These are phyloP conservation scores for Xylariaceae sp. DNA, from an alignment of 2,329 filamentous ascomycete species.

Conservation along the genomic window DNA sequence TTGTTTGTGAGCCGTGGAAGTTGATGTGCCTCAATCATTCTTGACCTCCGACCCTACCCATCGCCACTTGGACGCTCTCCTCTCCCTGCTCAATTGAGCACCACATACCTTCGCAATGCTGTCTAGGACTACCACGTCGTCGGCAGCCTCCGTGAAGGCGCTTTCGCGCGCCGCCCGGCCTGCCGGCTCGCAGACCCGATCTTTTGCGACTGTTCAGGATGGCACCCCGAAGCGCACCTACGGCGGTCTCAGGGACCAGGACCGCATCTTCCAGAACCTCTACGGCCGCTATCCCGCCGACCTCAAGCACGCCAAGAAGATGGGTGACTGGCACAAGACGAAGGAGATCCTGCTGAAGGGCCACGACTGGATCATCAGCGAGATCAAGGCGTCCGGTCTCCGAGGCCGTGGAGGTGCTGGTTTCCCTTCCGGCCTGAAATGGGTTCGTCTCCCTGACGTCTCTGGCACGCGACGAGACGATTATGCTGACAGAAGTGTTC, in stretches of 20 bases:
- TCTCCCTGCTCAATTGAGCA: slow-evolving; percentile 36
- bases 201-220: slow-evolving; percentile 78
- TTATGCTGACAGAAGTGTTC: not conserved
- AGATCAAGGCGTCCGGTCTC: slow-evolving; percentile 94
- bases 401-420: slow-evolving; percentile 94
- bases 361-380: slow-evolving; percentile 97
- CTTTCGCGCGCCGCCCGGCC: slow-evolving; percentile 35
- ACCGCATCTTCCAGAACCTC: slow-evolving; percentile 98
- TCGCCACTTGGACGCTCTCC: slow-evolving; percentile 29
- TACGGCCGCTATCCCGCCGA: slow-evolving; percentile 91
- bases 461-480: not conserved
- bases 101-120: slow-evolving; percentile 36
- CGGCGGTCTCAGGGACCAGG: slow-evolving; percentile 89
- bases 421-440: slow-evolving; percentile 98
- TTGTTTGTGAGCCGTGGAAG: slow-evolving; percentile 25
- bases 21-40: slow-evolving; percentile 31
- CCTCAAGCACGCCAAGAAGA: slow-evolving; percentile 91
- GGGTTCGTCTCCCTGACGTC: slow-evolving; percentile 54
- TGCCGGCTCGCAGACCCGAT: slow-evolving; percentile 52
- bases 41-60: slow-evolving; percentile 21
- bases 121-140: slow-evolving; percentile 39
- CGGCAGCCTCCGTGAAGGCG: slow-evolving; percentile 38
- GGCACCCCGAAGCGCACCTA: slow-evolving; percentile 63
- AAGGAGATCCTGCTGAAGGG: slow-evolving; percentile 98
- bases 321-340: slow-evolving; percentile 99